Evolutionary conservation across 2,329 filamentous ascomycete species (phyloP).

Genomic region (Diplodia mutila): DNA sequence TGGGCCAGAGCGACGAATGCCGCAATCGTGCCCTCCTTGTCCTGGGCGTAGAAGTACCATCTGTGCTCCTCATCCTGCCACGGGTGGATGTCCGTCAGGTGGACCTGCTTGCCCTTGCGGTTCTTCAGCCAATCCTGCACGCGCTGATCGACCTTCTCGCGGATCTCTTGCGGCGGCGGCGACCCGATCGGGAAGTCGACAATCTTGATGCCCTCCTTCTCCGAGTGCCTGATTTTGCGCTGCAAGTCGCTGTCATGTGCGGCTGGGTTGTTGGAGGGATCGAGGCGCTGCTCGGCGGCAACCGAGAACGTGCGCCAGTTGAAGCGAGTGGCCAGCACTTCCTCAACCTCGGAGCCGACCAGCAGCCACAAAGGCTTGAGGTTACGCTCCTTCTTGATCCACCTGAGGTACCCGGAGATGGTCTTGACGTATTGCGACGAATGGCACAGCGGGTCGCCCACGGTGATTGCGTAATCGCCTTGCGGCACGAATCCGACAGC

Average conservation of each 20-base stretch:
- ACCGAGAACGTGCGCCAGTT: constrained; percentile 89
- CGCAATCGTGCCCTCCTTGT: constrained; percentile 70
- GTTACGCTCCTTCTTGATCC: constrained; percentile 69
- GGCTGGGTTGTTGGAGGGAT: constrained; percentile 69
- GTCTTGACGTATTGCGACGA: constrained; percentile 73
- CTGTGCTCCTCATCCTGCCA: constrained; percentile 85
- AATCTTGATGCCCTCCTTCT: constrained; percentile 83
- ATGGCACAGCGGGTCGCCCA: constrained; percentile 87
- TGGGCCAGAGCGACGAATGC: constrained; percentile 83
- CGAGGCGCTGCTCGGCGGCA: constrained; percentile 84
- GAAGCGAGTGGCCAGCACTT: constrained; percentile 76
- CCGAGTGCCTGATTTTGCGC: constrained; percentile 77
- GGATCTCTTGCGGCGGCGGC: constrained; percentile 67
- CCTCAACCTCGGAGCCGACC: constrained; percentile 76
- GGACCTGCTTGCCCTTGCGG: constrained; percentile 84
- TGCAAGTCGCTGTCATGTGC: constrained; percentile 68
- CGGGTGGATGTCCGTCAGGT: constrained; percentile 85
- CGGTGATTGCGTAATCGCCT: constrained; percentile 78
- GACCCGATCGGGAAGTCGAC: constrained; percentile 70
- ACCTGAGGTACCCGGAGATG: constrained; percentile 73
- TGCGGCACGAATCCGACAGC: constrained; percentile 82
- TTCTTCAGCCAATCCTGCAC: constrained; percentile 78
- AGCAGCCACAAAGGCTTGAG: constrained; percentile 89
- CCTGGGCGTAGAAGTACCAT: constrained; percentile 81
- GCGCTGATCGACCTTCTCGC: constrained; percentile 69